These are phyloP conservation scores for Scheffersomyces cryptocercus DNA, from an alignment of 1,139 yeast species.

Conservation along the genomic window DNA sequence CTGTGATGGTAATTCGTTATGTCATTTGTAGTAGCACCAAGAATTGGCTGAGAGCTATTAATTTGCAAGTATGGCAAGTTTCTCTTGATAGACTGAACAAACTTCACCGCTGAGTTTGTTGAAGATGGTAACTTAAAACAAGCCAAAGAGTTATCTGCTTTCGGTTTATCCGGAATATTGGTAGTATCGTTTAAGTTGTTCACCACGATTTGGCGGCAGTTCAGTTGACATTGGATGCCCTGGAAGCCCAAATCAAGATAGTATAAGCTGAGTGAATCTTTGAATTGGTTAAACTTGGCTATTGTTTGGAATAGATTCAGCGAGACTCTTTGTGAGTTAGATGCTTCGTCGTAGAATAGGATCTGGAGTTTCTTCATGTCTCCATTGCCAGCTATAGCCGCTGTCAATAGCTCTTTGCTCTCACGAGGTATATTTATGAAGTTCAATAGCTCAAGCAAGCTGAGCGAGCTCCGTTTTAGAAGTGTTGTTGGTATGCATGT, in stretches of 20 bases:
- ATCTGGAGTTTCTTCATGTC: conserved; percentile 22
- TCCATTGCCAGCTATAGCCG: conserved; percentile 3
- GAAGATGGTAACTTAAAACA: conserved; percentile 25
- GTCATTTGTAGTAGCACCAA: conserved; percentile 4
- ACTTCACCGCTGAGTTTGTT: conserved; percentile 19
- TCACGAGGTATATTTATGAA: conserved; percentile 25
- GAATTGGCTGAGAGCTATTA: too few relatives aligned
- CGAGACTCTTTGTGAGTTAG: conserved; percentile 28
- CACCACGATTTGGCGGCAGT: conserved; percentile 3
- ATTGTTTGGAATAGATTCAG: conserved; percentile 43
- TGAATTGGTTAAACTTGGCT: conserved; percentile 33
- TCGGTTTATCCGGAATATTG: conserved; percentile 10
- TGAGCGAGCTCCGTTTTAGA: conserved; percentile 36
- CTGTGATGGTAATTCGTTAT: conserved; percentile 30
- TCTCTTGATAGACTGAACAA: conserved; percentile 23
- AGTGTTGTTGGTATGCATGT: conserved; percentile 45
- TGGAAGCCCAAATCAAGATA: conserved; percentile 42
- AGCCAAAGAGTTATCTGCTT: too few relatives aligned
- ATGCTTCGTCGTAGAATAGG: conserved; percentile 52
- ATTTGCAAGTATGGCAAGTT: conserved; percentile 8
- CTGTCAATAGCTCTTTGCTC: conserved; percentile 18
- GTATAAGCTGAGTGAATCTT: conserved; percentile 26
- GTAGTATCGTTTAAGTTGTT: conserved; percentile 4
- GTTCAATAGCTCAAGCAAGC: conserved; percentile 30
- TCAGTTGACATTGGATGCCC: conserved; percentile 1